Conservation (phyloP, 106 monocot species). For the Xerophyta viscosa region DNA sequence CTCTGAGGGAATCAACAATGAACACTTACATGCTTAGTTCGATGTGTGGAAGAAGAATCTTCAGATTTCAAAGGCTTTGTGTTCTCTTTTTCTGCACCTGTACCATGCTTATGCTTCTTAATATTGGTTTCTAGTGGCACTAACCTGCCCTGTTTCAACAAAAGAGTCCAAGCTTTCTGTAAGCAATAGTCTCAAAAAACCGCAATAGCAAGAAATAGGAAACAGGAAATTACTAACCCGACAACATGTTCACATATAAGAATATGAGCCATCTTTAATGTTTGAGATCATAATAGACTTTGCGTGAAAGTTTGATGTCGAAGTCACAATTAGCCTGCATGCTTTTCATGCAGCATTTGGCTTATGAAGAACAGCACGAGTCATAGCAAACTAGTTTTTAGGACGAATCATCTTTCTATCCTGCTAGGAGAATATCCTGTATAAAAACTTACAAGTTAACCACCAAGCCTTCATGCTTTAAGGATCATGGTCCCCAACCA, state of each 20-base stretch:
- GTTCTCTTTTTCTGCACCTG: slow-evolving; percentile 68
- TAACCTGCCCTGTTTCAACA: slow-evolving; percentile 65
- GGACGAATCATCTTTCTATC: too few relatives aligned
- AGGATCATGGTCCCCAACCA: too few relatives aligned
- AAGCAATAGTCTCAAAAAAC: not conserved
- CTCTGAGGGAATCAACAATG: not conserved
- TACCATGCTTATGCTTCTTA: slow-evolving; percentile 85
- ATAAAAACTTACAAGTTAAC: too few relatives aligned
- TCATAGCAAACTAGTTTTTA: too few relatives aligned
- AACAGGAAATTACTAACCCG: not conserved
- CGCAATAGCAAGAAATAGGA: not conserved
- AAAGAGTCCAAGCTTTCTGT: not conserved
- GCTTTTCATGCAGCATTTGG: too few relatives aligned
- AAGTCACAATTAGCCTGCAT: too few relatives aligned
- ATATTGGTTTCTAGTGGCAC: slow-evolving; percentile 74
- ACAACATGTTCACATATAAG: not conserved
- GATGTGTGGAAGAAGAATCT: slow-evolving; percentile 14
- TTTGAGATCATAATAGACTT: too few relatives aligned
- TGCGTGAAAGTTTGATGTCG: too few relatives aligned
- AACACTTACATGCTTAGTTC: slow-evolving; percentile 26
- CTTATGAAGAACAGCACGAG: too few relatives aligned
- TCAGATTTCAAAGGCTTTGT: slow-evolving; percentile 13
- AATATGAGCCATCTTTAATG: too few relatives aligned
- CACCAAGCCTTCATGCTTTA: too few relatives aligned
- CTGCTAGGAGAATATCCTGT: too few relatives aligned